Base-by-base conservation (phyloP, 2,329 filamentous ascomycete genomes). In the Aspergillus aculeatus region DNA sequence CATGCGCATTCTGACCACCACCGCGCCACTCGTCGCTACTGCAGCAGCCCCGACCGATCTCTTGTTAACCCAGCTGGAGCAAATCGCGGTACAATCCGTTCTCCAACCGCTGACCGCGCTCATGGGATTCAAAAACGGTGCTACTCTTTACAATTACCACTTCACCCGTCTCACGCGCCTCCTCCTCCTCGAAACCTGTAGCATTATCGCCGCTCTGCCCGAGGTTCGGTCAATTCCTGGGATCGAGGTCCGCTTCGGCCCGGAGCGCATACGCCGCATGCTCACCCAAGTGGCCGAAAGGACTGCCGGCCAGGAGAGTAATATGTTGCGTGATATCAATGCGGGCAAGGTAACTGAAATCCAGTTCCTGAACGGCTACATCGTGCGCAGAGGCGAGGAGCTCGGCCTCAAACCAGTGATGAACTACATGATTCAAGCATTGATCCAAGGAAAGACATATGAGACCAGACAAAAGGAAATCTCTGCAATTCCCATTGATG, bases 351-450 rank as follows among this genome's bases (percentile, higher is more conserved):
- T 81, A 59, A 92, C 91, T 0, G 92, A 96, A 68, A 84, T 97
- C 47, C 86, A 93, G 50, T 96, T 89, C 69, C 84, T 94, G 66
- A 97, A 96, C 72, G 94, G 93, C 0, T 99, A 94, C 77, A 89
- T 99, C 61, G 82, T 96, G 32, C 82, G 80, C 54, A 84, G 89
- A 47, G 95, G 90, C 0, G 82, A 85, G 67, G 84, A 90, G 71
- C 69, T 93, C 61, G 90, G 91, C 1, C 80, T 96, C n/a, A 80
- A 84, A 54, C 87, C 87, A 68, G 84, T 86, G 11, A 80, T 88
- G 62, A 95, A 96, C 71, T 87, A 88, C 67, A 83, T 90, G 80
- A 79, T 96, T 47, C 79, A 89, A 73, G 81, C 87, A 56, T 77
- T 92, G 77, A 87, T 97, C 52, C 86, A 89, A 70, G 90, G 86